phyloP scores from a whole-genome alignment of 202 grass and related monocot species.

The Setaria viridis region DNA sequence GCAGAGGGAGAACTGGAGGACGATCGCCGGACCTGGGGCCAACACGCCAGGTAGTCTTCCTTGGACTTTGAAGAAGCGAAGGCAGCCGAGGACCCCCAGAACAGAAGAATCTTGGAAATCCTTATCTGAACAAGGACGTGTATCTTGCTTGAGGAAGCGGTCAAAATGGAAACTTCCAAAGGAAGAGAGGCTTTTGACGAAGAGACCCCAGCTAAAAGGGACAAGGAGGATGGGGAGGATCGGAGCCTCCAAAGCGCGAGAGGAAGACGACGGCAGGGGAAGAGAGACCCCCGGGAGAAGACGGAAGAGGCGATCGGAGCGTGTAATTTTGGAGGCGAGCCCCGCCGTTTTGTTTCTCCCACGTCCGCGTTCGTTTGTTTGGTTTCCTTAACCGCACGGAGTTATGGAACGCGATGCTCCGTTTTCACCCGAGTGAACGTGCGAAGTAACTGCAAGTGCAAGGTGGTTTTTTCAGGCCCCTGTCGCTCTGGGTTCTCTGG shows the following conservation, averaged over 20 bases:
- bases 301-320: not conserved
- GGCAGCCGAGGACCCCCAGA: not conserved
- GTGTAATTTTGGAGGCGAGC: not conserved
- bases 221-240: constrained; percentile 8
- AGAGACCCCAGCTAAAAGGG: constrained; percentile 23
- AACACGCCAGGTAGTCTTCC: not conserved
- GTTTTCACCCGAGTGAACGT: not conserved
- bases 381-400: constrained; percentile 31
- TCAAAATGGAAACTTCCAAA: constrained; percentile 40
- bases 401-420: constrained; percentile 27
- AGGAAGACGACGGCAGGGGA: constrained; percentile 16
- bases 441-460: constrained; percentile 26
- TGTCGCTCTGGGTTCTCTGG: not conserved
- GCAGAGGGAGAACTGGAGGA: not conserved
- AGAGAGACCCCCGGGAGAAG: not conserved
- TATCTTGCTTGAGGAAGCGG: constrained; percentile 44
- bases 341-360: not conserved
- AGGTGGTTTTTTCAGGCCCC: not conserved
- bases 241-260: constrained; percentile 48
- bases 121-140: constrained; percentile 20
- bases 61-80: constrained; percentile 22
- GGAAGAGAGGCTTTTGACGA: constrained; percentile 18
- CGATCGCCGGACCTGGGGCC: constrained; percentile 19
- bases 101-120: not conserved
- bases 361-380: not conserved